Evolutionary conservation across 2,329 filamentous ascomycete genomes (phyloP).

Genomic region (Colletotrichum navitas): DNA sequence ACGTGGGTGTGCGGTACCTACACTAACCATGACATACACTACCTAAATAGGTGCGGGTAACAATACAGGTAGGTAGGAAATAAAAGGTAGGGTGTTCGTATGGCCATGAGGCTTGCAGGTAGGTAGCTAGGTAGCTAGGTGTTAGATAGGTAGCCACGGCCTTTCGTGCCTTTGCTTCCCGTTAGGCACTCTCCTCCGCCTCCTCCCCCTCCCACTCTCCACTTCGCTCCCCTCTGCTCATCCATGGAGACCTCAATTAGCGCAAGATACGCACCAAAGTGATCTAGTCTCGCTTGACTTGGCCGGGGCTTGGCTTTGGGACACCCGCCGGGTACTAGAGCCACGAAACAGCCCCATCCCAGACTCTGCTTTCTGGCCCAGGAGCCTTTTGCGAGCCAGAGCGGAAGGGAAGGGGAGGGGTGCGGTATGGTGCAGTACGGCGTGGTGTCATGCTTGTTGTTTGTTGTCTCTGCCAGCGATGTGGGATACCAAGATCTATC

Average conservation of each 20-base stretch:
- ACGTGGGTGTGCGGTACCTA: conserved; percentile 15
- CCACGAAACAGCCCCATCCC: conserved; percentile 37
- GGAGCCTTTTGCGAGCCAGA: not conserved
- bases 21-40: not conserved
- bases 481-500: conserved; percentile 35
- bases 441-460: not conserved
- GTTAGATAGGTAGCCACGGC: conserved; percentile 4
- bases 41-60: not conserved
- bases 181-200: conserved; percentile 2
- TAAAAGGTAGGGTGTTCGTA: too few species aligned
- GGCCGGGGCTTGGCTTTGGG: conserved; percentile 15
- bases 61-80: not conserved
- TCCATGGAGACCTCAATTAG: conserved; percentile 30
- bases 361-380: conserved; percentile 20
- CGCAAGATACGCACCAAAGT: conserved; percentile 35
- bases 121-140: not conserved
- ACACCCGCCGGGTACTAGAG: conserved; percentile 30
- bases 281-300: conserved; percentile 21
- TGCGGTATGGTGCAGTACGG: not conserved
- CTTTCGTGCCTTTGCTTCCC: conserved; percentile 18
- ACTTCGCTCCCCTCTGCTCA: conserved; percentile 2
- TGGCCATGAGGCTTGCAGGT: not conserved
- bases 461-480: conserved; percentile 32
- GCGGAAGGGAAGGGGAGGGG: not conserved
- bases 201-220: not conserved